Conservation (phyloP, 495 filamentous ascomycete species). For the Daldinia vernicosa region DNA sequence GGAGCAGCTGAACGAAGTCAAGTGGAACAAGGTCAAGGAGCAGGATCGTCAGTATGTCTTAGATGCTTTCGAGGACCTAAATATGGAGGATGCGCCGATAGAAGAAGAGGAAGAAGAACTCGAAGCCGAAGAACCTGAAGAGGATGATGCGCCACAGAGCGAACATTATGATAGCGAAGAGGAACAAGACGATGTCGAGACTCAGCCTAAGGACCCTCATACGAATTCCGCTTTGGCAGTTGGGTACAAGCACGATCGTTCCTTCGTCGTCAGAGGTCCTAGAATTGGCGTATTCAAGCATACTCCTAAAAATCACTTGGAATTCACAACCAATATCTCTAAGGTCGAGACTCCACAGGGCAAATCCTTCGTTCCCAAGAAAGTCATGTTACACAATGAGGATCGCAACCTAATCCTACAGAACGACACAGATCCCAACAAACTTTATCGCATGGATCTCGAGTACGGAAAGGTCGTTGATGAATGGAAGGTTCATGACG, state of each 20-base stretch:
- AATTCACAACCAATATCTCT: conserved; percentile 97
- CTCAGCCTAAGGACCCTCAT: conserved; percentile 76
- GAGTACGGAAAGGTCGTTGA: conserved; percentile 99
- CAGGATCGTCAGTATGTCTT: conserved; percentile 92
- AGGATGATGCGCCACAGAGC: conserved; percentile 65
- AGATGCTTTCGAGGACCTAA: conserved; percentile 94
- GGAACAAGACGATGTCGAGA: conserved; percentile 84
- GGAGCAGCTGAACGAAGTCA: conserved; percentile 95
- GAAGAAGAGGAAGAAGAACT: conserved; percentile 73
- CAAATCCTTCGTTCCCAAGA: conserved; percentile 90
- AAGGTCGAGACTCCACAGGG: conserved; percentile 92
- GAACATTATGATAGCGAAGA: conserved; percentile 90
- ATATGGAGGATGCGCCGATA: conserved; percentile 79
- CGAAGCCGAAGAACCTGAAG: conserved; percentile 65
- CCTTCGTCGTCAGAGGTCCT: conserved; percentile 93
- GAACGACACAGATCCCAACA: conserved; percentile 83
- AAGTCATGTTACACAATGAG: conserved; percentile 96
- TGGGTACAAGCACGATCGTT: conserved; percentile 96
- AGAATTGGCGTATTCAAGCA: conserved; percentile 99
- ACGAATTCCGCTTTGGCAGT: conserved; percentile 97
- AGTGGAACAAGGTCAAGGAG: conserved; percentile 92
- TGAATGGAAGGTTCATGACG: conserved; percentile 99
- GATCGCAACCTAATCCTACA: conserved; percentile 94
- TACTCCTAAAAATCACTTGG: conserved; percentile 86
- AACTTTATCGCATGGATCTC: conserved; percentile 96